Base-by-base conservation (phyloP, 345 rosid genomes). In the Eucalyptus grandis region DNA sequence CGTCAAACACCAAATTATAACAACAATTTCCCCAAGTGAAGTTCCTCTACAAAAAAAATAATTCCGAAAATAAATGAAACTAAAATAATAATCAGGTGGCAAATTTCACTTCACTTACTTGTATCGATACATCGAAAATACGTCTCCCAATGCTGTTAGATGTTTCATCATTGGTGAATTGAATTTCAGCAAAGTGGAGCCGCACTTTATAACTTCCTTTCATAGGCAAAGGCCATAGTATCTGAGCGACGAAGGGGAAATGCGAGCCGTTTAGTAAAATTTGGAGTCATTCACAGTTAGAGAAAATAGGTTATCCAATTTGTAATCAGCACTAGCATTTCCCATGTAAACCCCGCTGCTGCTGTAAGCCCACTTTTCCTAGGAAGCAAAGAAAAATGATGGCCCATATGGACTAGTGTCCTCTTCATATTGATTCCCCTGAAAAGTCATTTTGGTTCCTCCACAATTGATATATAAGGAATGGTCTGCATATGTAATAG, bases 141-240 rank as follows among this genome's bases (percentile, higher is more conserved):
- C 98, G 94, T 69, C 89, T 91, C 17, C 98, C 98, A 34, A 94
- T 90, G 93, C 98, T 98, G 62, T 67, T 90, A 89, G 58, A 98
- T 21, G 92, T 90, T 90, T 90, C 83, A 56, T 94, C 93, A 72
- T 93, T 31, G 3, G 97, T 82, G 86, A 87, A 97, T 95, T 94
- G 95, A 49, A 98, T 95, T 92, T 98, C 98, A 22, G 99, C 97
- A 89, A 98, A 98, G 85, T 97, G 97, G 56, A 98, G 98, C 87
- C 87, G 69, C 34, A 94, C 95, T 65, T 91, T 95, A 60, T 96
- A 98, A 81, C 92, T 91, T 49, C 96, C 96, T 34, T 50, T 19
- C 50, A 53, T 95, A 98, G 77, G 67, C 98, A 98, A 17, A 95
- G 91, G 89, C 94, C 99, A 88, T 95, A 98, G 94, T 97, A 97